Conservation (phyloP, 345 rosid genomes). For the Triadica sebifera region DNA sequence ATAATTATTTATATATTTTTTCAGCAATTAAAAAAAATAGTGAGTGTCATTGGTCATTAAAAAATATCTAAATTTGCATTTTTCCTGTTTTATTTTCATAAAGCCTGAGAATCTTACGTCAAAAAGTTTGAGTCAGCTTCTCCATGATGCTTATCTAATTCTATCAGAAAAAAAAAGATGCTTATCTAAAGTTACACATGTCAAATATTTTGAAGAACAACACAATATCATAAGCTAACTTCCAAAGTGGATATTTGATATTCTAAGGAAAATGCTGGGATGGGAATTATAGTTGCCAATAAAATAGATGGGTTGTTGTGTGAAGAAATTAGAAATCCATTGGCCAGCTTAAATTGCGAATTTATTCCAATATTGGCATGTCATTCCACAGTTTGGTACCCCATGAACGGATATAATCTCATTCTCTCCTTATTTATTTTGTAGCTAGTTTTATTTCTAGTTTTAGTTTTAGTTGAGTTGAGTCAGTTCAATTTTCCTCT, state of each 20-base stretch:
- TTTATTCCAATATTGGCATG: not conserved
- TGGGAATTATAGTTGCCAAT: not conserved
- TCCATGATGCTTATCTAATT: conserved; percentile 12
- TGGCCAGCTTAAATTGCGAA: not conserved
- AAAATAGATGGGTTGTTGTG: not conserved
- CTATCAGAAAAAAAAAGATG: not conserved
- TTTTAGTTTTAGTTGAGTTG: no score
- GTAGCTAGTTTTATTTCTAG: no score
- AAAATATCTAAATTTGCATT: not conserved
- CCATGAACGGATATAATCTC: no score
- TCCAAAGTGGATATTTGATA: not conserved
- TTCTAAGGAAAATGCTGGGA: not conserved
- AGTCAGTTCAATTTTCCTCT: no score
- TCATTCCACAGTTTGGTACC: no score
- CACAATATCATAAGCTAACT: not conserved
- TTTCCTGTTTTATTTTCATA: not conserved
- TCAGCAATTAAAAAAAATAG: no score
- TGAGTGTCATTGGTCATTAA: no score
- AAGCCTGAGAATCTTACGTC: not conserved
- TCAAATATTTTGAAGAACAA: not conserved
- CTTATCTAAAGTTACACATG: conserved; percentile 10
- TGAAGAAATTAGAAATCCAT: conserved; percentile 1
- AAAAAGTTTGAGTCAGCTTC: conserved; percentile 15
- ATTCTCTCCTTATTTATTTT: no score
- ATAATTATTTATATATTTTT: no score